A percentile compares a stretch with the other conserved stretches of the same genome.
phyloP scores from a whole-genome alignment of 148 eudicot genomes.

The Camellia sinensis region DNA sequence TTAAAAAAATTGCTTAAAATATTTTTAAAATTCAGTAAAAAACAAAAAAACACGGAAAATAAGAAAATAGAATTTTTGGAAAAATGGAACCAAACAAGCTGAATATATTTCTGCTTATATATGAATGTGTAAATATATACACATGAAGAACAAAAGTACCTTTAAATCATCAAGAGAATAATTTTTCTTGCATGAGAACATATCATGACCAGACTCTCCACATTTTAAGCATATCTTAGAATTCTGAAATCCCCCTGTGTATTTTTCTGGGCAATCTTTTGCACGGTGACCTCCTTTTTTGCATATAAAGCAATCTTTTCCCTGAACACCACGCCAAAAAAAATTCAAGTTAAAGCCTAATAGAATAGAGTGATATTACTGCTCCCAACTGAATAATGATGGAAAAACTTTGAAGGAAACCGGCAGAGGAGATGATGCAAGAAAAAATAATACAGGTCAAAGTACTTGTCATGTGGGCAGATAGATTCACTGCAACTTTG shows the following conservation, averaged over 20 bases:
- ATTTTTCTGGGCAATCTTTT: conserved; percentile 87
- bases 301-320: conserved; percentile 87
- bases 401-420: background rate
- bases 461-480: background rate
- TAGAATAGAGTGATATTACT: background rate
- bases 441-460: background rate
- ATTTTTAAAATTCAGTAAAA: too few relatives aligned
- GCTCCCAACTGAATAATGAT: background rate
- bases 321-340: conserved; percentile 32
- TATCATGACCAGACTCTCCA: conserved; percentile 78
- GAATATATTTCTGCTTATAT: too few relatives aligned
- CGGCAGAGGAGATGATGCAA: background rate
- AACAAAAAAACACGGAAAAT: too few relatives aligned
- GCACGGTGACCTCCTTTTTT: conserved; percentile 83
- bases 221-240: conserved; percentile 77
- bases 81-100: too few relatives aligned
- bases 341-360: background rate
- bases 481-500: background rate
- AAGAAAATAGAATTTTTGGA: too few relatives aligned
- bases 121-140: background rate
- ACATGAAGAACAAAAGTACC: conserved; percentile 31
- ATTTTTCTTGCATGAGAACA: conserved; percentile 63
- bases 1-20: too few relatives aligned
- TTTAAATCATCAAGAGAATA: conserved; percentile 77
- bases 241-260: conserved; percentile 32